Percentiles rank a stretch among this genome's conserved stretches.
phyloP scores from a whole-genome alignment of 805 yeast species.

The Sungouiella blattae region DNA sequence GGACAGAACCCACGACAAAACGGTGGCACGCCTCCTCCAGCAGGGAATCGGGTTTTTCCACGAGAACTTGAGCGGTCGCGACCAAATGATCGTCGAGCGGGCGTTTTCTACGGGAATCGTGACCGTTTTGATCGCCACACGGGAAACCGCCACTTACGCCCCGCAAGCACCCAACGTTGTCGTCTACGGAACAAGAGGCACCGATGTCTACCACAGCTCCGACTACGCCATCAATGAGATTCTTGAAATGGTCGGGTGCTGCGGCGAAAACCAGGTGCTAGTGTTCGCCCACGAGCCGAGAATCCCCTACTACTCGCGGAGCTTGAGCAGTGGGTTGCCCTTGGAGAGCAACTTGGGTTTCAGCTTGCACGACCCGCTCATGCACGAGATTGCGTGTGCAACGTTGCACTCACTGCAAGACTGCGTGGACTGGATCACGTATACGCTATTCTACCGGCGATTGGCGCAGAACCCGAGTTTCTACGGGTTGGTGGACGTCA shows the following conservation, averaged over 20 bases:
- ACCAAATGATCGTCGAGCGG: constrained; percentile 51
- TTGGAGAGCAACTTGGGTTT: constrained; percentile 71
- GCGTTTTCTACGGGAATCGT: constrained; percentile 51
- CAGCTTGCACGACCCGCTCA: constrained; percentile 60
- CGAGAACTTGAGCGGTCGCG: constrained; percentile 53
- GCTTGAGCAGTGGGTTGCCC: constrained; percentile 73
- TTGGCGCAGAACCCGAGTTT: constrained; percentile 80
- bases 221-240: constrained; percentile 66
- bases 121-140: constrained; percentile 56
- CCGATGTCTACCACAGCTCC: constrained; percentile 36
- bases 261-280: constrained; percentile 36
- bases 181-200: constrained; percentile 66
- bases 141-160: constrained; percentile 48
- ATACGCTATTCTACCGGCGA: constrained; percentile 77
- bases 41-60: constrained; percentile 67
- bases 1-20: constrained; percentile 6
- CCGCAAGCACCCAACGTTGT: constrained; percentile 57
- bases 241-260: constrained; percentile 58
- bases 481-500: constrained; percentile 69
- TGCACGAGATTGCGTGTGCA: constrained; percentile 69
- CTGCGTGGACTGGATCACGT: constrained; percentile 88
- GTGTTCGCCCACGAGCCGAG: constrained; percentile 57
- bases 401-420: constrained; percentile 70
- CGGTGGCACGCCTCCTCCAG: constrained; percentile 6
- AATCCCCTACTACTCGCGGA: constrained; percentile 63